These are phyloP conservation scores for Ploettnerulaceae sp. DNA, from an alignment of 2,329 filamentous ascomycete species.

Conservation along the genomic window DNA sequence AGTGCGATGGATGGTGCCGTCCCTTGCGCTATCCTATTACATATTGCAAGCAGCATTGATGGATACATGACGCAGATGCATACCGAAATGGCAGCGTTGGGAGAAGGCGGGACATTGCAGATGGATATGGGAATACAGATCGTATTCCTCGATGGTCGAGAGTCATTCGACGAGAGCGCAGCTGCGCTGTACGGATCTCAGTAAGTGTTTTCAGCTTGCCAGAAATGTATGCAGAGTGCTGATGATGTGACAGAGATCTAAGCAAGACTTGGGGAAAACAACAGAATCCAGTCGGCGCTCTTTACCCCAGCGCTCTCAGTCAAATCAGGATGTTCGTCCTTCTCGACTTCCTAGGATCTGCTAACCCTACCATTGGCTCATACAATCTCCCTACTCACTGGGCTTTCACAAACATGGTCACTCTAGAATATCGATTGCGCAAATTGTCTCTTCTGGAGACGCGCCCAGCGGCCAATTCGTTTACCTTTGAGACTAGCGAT, in stretches of 20 bases:
- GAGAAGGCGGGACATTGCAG: slow-evolving; percentile 50
- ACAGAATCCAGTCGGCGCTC: slow-evolving; percentile 60
- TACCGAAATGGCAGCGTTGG: slow-evolving; percentile 61
- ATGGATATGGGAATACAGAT: slow-evolving; percentile 77
- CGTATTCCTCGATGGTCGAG: slow-evolving; percentile 82
- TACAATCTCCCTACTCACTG: slow-evolving; percentile 86
- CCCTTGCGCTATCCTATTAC: slow-evolving; percentile 85
- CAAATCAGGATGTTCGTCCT: slow-evolving; percentile 82
- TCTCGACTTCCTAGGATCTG: slow-evolving; percentile 72
- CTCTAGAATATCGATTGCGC: slow-evolving; percentile 67
- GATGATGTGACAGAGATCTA: slow-evolving; percentile 49
- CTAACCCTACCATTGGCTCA: slow-evolving; percentile 65
- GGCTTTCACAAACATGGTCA: slow-evolving; percentile 74
- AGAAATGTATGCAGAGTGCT: neutral
- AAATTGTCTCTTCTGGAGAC: slow-evolving; percentile 61
- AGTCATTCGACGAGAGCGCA: slow-evolving; percentile 77
- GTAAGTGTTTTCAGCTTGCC: slow-evolving; percentile 39
- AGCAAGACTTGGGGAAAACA: slow-evolving; percentile 72
- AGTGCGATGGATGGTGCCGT: slow-evolving; percentile 87
- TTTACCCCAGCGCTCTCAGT: slow-evolving; percentile 65
- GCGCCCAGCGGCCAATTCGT: slow-evolving; percentile 38
- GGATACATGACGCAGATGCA: slow-evolving; percentile 64
- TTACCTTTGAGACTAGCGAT: slow-evolving; percentile 6
- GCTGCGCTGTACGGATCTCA: slow-evolving; percentile 74
- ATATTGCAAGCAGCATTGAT: slow-evolving; percentile 73